Conservation (phyloP, 2,329 filamentous ascomycete genomes). For the Botrytis medusae region DNA sequence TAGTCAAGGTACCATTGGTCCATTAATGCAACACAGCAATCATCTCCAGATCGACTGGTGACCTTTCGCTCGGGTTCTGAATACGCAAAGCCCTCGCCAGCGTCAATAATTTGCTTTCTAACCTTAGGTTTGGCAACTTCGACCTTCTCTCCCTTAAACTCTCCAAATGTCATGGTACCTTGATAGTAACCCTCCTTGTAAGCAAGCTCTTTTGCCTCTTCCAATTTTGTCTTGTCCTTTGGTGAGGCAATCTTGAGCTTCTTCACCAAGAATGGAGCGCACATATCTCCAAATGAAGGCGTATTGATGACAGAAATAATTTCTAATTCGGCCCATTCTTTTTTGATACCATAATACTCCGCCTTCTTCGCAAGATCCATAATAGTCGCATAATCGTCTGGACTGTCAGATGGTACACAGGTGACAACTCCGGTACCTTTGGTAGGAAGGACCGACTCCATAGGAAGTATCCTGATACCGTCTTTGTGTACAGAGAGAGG, state of each 20-base stretch:
- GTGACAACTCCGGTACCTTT: constrained; percentile 98
- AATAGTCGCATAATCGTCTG: constrained; percentile 90
- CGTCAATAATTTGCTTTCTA: constrained; percentile 71
- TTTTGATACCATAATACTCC: constrained; percentile 93
- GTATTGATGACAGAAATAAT: constrained; percentile 89
- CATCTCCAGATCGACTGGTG: constrained; percentile 83
- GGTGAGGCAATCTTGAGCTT: constrained; percentile 95
- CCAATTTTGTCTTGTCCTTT: constrained; percentile 87
- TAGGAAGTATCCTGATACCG: constrained; percentile 85
- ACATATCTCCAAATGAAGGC: constrained; percentile 80
- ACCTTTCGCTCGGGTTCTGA: constrained; percentile 91
- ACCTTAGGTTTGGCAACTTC: constrained; percentile 86
- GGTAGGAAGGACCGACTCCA: constrained; percentile 87
- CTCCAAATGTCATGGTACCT: constrained; percentile 82
- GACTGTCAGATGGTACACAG: constrained; percentile 91
- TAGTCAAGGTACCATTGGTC: constrained; percentile 99
- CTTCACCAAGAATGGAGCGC: constrained; percentile 80
- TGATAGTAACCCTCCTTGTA: constrained; percentile 99
- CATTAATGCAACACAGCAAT: constrained; percentile 88
- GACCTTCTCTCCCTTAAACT: constrained; percentile 84
- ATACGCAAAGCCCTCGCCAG: constrained; percentile 82
- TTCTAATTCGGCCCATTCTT: constrained; percentile 92
- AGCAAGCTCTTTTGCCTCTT: constrained; percentile 90
- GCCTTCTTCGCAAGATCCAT: constrained; percentile 90
- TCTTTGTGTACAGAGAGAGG: constrained; percentile 83